Evolutionary conservation across 2,329 filamentous ascomycete genomes (phyloP), one percentile per base, ranked within the genome.

Genomic region (Zelopaecilomyces penicillatus): DNA sequence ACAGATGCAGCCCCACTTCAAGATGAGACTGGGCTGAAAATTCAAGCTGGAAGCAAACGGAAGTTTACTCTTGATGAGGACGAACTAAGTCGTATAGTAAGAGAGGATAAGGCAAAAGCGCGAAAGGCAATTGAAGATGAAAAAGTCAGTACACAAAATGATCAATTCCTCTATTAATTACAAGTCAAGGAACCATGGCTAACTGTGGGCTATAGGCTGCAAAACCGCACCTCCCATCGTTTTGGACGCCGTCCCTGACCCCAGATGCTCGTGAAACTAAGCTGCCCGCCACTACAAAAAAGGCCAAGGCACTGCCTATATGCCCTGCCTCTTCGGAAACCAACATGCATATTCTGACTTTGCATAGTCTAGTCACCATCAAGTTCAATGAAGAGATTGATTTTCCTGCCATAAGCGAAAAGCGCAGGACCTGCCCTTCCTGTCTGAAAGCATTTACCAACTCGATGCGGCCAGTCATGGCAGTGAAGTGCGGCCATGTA

Each of bases 401-500:
- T 2, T 19, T 9, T 34, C 58, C 63, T 1, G 63, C 76, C 37
- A 68, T 65, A 5, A 69, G 66, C 9, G 66, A 72, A 33, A 62
- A 59, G 43, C 63, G 59, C 43, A 65, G 67, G 49, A 57, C 84
- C 41, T 98, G 91, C 63, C 93, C 93, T 0, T 83, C 85, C 38
- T 98, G 91, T 66, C 81, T 85, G 52, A 95, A 94, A 65, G 75
- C 71, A 1, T 73, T 97, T 9, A 85, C 79, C 39, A 97, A 97
- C 60, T 76, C 85, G 3, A 85, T 86, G 4, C 87, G 85, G 59
- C 87, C 90, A 1, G 79, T 90, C 62, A 71, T 96, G 42, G 82
- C 87, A 2, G 90, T 87, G 61, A 86, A 87, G 0, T 98, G 91
- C 57, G 91, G 91, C 0, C 91, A 98, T 61, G 89, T 97, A 1